phyloP scores from a whole-genome alignment of 2,329 filamentous ascomycete genomes.

The Neophaeococcomyces mojaviensis region DNA sequence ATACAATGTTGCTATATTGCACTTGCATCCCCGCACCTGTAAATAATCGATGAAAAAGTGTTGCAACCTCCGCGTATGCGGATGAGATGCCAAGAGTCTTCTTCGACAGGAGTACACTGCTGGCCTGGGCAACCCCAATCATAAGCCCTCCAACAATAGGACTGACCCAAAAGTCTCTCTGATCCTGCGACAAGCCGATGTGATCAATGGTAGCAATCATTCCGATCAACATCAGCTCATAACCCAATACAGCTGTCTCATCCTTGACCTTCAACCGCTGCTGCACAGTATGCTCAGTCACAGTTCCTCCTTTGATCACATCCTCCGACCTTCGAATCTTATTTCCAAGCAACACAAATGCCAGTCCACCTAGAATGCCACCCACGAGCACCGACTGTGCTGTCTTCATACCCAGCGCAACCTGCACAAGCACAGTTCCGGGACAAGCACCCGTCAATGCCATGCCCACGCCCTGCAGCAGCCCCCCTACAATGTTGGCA shows the following conservation, averaged over 20 bases:
- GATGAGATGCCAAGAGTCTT: slow-evolving; percentile 54
- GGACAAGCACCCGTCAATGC: slow-evolving; percentile 58
- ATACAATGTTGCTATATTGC: slow-evolving; percentile 40
- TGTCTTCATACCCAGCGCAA: slow-evolving; percentile 46
- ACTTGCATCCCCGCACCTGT: slow-evolving; percentile 23
- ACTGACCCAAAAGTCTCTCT: slow-evolving; percentile 31
- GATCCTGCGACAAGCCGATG: slow-evolving; percentile 23
- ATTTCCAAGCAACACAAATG: slow-evolving; percentile 14
- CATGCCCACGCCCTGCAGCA: slow-evolving; percentile 59
- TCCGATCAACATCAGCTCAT: slow-evolving; percentile 40
- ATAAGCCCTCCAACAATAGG: slow-evolving; percentile 51
- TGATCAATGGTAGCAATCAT: slow-evolving; percentile 22
- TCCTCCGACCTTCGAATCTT: slow-evolving; percentile 4
- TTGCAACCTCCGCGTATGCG: slow-evolving; percentile 55
- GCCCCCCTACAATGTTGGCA: slow-evolving; percentile 58
- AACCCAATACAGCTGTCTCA: slow-evolving; percentile 29
- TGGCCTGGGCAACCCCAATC: slow-evolving; percentile 52
- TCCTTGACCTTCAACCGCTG: slow-evolving; percentile 12
- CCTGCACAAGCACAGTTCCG: slow-evolving; percentile 56
- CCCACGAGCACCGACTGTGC: slow-evolving; percentile 50
- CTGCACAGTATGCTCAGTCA: slow-evolving; percentile 8
- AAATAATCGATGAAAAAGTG: slow-evolving; percentile 44
- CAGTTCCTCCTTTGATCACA: background rate
- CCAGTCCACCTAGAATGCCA: slow-evolving; percentile 48
- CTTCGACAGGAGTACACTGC: slow-evolving; percentile 47